phyloP scores from a whole-genome alignment of 73 alveolate genomes.

The Paramecium sexaurelia region DNA sequence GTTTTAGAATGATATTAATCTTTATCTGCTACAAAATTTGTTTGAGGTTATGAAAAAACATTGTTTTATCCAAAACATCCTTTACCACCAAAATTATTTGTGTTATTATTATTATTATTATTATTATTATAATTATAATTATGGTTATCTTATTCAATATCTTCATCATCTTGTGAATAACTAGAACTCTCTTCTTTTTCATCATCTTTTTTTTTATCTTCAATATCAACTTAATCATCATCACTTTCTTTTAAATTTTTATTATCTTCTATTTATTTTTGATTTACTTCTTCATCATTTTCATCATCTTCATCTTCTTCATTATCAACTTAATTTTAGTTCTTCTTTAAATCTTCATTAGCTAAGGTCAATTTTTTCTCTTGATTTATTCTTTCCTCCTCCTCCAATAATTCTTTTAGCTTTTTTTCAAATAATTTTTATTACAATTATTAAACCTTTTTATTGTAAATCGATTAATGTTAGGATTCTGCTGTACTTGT shows the following conservation, averaged over 20 bases:
- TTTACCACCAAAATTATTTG: not conserved
- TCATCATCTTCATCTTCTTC: not conserved
- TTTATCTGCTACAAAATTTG: not conserved
- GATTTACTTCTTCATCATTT: slow-evolving; percentile 52
- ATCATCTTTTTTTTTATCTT: slow-evolving; percentile 41
- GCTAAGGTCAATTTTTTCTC: not conserved
- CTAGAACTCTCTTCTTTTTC: slow-evolving; percentile 65
- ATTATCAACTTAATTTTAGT: not conserved
- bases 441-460: not conserved
- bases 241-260: slow-evolving; percentile 15
- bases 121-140: not conserved
- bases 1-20: not conserved
- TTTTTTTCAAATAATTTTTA: not conserved
- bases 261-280: not conserved
- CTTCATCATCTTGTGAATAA: slow-evolving; percentile 40
- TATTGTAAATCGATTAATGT: not conserved
- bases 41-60: not conserved
- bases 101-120: too few relatives aligned
- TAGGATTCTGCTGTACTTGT: not conserved
- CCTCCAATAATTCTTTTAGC: not conserved
- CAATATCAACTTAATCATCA: slow-evolving; percentile 55
- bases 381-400: not conserved
- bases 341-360: not conserved
- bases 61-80: not conserved
- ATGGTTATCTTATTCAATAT: slow-evolving; percentile 50